Conservation (phyloP, 192 early-diverging fungal species). For the Lobulomyces angularis region DNA sequence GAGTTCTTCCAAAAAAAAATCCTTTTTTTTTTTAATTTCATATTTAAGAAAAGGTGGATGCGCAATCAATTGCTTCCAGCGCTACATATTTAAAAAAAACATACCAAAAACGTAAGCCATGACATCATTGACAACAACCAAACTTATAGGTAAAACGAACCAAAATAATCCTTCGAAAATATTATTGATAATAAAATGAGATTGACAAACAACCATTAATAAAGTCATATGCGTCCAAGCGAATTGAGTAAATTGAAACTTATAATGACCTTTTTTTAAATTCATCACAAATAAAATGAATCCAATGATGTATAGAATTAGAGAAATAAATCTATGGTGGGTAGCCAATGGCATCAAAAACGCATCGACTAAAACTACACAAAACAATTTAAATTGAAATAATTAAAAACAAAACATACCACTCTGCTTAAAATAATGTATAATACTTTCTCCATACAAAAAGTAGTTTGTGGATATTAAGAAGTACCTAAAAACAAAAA, state of each 20-base stretch:
- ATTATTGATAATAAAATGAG: conserved; percentile 94
- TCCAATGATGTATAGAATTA: conserved; percentile 73
- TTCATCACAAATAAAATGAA: conserved; percentile 91
- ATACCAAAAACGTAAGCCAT: conserved; percentile 89
- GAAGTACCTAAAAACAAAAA: conserved; percentile 56
- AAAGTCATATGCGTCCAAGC: conserved; percentile 96
- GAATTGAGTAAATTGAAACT: conserved; percentile 92
- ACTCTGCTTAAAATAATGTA: conserved; percentile 74
- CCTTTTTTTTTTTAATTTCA: no score
- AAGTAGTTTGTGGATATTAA: conserved; percentile 82
- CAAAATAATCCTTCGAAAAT: conserved; percentile 96
- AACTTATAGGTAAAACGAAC: conserved; percentile 79
- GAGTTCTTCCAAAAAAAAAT: conserved; percentile 89
- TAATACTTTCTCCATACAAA: conserved; percentile 85
- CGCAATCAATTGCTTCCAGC: no score
- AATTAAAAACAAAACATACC: no score
- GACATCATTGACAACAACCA: conserved; percentile 93
- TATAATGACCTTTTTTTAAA: conserved; percentile 84
- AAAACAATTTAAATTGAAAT: no score
- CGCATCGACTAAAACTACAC: conserved; percentile 76
- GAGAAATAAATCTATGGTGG: conserved; percentile 90
- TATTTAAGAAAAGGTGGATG: no score
- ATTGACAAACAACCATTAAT: conserved; percentile 80
- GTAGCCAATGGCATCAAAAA: conserved; percentile 72
- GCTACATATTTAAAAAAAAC: no score